Conservation (phyloP, 345 rosid species). For the Salix brachista region DNA sequence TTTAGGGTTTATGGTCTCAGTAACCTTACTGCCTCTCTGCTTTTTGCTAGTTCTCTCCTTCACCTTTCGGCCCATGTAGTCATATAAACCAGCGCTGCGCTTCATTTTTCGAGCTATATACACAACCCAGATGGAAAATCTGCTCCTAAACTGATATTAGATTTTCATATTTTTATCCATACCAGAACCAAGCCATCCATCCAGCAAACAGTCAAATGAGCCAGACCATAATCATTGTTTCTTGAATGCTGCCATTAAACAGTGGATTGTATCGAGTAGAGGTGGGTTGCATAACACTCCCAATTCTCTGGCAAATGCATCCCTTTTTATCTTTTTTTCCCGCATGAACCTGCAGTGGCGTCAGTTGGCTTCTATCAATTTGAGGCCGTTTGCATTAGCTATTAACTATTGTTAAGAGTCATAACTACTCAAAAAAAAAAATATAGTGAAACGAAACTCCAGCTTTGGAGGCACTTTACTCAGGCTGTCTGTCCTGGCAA, state of each 20-base stretch:
- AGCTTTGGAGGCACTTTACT: slow-evolving; percentile 78
- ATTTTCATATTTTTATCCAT: not conserved
- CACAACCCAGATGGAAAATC: not conserved
- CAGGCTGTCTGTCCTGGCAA: slow-evolving; percentile 91
- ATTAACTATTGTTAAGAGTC: too few relatives aligned
- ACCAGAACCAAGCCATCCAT: not conserved
- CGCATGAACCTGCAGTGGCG: too few relatives aligned
- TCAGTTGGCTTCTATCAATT: too few relatives aligned
- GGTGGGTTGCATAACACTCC: not conserved
- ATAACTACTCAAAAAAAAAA: too few relatives aligned
- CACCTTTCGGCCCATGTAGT: slow-evolving; percentile 9
- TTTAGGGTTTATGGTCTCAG: not conserved
- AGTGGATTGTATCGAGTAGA: not conserved
- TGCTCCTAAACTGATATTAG: not conserved
- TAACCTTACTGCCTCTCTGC: slow-evolving; percentile 5
- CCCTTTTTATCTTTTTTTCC: too few relatives aligned
- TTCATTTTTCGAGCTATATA: not conserved
- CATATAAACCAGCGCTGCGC: not conserved
- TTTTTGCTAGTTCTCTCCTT: slow-evolving; percentile 13
- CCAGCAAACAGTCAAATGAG: not conserved
- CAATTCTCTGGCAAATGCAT: too few relatives aligned
- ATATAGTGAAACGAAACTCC: too few relatives aligned
- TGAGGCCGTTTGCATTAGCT: too few relatives aligned
- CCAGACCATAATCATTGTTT: not conserved
- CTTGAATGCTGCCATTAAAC: not conserved